These are phyloP conservation scores for Didymella keratinophila DNA, from an alignment of 2,329 filamentous ascomycete genomes.

Conservation along the genomic window DNA sequence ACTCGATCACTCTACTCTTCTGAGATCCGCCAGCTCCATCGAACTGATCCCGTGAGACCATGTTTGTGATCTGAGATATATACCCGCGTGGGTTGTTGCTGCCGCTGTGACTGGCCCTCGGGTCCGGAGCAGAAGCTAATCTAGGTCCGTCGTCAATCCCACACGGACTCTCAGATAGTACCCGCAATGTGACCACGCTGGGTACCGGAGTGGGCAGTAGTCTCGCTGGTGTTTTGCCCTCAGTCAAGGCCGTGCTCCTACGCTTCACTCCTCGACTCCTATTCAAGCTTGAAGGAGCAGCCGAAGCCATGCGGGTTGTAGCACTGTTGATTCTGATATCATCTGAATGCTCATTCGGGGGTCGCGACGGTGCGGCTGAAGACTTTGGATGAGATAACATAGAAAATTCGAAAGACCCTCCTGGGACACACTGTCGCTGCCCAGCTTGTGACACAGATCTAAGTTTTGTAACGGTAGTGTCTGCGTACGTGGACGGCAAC, in stretches of 20 bases:
- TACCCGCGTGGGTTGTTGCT: neutral
- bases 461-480: no score
- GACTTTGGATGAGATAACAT: neutral
- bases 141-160: neutral
- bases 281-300: neutral
- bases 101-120: neutral
- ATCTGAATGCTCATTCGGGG: neutral
- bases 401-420: no score
- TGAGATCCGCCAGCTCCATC: no score
- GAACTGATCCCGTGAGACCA: neutral
- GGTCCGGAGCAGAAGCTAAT: neutral
- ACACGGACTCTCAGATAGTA: neutral
- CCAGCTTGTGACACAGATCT: no score
- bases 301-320: neutral
- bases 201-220: neutral
- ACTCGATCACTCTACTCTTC: no score
- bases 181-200: neutral
- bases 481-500: no score
- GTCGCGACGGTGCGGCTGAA: neutral
- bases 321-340: neutral
- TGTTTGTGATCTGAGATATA: neutral
- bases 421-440: no score
- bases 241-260: neutral
- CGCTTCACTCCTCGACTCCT: neutral
- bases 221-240: neutral